Base-by-base conservation (phyloP, 768 basidiomycete species). In the Russula lepida region DNA sequence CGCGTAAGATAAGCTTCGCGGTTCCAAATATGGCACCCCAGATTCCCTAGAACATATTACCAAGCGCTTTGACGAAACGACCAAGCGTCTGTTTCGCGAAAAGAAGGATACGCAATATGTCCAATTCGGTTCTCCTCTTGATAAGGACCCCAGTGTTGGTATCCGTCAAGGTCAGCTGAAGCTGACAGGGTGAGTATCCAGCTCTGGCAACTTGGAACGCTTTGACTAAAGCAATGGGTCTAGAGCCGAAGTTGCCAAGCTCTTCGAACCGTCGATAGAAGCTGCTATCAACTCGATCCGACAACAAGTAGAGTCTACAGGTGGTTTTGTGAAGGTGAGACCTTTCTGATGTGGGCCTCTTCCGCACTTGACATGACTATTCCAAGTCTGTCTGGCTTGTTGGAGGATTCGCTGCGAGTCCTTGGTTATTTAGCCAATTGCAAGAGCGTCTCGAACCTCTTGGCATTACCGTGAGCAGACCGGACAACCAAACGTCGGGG, bases 391-490 rank as follows among this genome's bases (percentile, higher is more conserved):
- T 91, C 5, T 91, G 88, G 76, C 74, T 91, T 25, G 89, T 91
- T 11, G 89, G 89, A 68, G 89, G 89, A 50, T 91, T 89, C 65
- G 89, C 89, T 2, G 88, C 89, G 0, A 89, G 86, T 60, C 85
- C 87, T 1, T 90, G 88, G 87, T 75, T 90, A 32, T 90, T 89
- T 70, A 70, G 77, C 28, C 88, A 91, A 70, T 76, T 90, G 19
- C 85, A 89, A 75, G 84, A 85, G 62, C 82, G 82, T 28, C 79
- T 90, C 15, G 74, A 74, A 4, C 76, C 80, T 0, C 73, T 79
- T 51, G 74, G 76, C 28, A 77, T 90, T 56, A 78, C 78, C 6
- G 84, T 91, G 60, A 88, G 83, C 70, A 74, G 89, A 57, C 89
- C 88, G 13, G 89, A 91, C 68, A 85, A 83, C 54, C 88, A 89